phyloP scores from a whole-genome alignment of 345 rosid species.

The Aurinia saxatilis region DNA sequence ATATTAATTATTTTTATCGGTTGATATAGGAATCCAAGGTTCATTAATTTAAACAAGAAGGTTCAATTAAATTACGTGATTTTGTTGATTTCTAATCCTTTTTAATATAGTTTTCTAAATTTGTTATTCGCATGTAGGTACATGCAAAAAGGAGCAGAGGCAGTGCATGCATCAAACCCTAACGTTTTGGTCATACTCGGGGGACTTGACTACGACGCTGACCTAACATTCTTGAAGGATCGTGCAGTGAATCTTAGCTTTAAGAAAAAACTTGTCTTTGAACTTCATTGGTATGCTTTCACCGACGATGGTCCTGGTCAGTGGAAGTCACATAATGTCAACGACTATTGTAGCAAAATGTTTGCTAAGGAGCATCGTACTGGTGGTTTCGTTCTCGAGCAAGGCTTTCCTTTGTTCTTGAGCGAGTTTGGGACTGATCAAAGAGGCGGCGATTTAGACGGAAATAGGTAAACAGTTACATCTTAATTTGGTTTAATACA shows the following conservation, averaged over 20 bases:
- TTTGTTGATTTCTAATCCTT: not conserved
- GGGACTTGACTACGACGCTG: constrained; percentile 60
- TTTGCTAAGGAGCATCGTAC: constrained; percentile 39
- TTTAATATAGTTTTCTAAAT: not conserved
- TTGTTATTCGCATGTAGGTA: constrained; percentile 31
- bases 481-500: not conserved
- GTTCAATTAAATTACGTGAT: not conserved
- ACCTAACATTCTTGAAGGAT: constrained; percentile 46
- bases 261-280: constrained; percentile 53
- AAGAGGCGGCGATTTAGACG: constrained; percentile 63
- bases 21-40: constrained; percentile 21
- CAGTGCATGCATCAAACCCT: constrained; percentile 81
- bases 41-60: not conserved
- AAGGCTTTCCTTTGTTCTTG: constrained; percentile 60
- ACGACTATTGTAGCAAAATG: constrained; percentile 69
- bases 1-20: not conserved
- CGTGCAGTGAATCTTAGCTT: constrained; percentile 46
- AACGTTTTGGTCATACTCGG: constrained; percentile 71
- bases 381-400: constrained; percentile 51
- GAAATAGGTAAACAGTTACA: constrained; percentile 43
- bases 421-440: constrained; percentile 73
- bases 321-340: constrained; percentile 65
- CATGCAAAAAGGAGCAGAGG: constrained; percentile 84
- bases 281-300: constrained; percentile 78
- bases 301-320: constrained; percentile 47